Percentiles rank a stretch among this genome's conserved stretches.
Conservation (phyloP, 225 moss, liverwort and hornwort genomes). For the Takakia lepidozioides region DNA sequence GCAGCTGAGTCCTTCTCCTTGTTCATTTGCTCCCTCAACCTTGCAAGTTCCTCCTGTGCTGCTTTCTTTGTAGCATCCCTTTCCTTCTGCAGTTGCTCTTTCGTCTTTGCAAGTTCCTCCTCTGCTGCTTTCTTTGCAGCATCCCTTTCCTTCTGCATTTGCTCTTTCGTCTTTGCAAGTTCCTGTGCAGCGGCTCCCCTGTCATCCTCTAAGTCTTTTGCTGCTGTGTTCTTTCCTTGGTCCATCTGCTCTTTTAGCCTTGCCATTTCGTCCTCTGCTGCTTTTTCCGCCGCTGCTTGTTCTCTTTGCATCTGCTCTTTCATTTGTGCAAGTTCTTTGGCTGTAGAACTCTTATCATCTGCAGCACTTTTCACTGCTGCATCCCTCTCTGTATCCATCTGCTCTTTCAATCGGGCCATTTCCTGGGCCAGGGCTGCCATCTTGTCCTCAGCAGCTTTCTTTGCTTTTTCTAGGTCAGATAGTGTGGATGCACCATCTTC, state of each 20-base stretch:
- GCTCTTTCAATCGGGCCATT: conserved; percentile 1
- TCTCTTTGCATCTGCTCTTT: not conserved
- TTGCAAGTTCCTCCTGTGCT: conserved; percentile 1
- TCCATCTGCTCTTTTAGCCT: not conserved
- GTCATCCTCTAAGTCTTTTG: too few species aligned
- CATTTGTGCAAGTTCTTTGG: conserved; percentile 1
- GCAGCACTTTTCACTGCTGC: too few species aligned
- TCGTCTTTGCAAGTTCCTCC: not conserved
- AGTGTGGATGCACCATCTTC: conserved; percentile 6
- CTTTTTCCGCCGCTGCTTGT: not conserved
- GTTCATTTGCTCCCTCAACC: conserved; percentile 5
- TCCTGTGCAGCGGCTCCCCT: conserved; percentile 3
- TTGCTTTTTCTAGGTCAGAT: conserved; percentile 2
- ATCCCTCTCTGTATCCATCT: not conserved
- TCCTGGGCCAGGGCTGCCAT: not conserved
- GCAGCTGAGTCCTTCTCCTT: not conserved
- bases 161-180: not conserved
- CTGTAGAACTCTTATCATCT: not conserved
- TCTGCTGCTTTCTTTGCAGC: not conserved
- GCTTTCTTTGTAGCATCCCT: not conserved
- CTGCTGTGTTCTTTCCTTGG: not conserved
- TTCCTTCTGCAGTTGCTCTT: not conserved
- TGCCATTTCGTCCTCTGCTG: conserved; percentile 2
- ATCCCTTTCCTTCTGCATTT: not conserved
- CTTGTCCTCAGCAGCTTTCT: conserved; percentile 3